These are phyloP conservation scores for Verticillium nubilum DNA, from an alignment of 2,329 filamentous ascomycete genomes.

Conservation along the genomic window DNA sequence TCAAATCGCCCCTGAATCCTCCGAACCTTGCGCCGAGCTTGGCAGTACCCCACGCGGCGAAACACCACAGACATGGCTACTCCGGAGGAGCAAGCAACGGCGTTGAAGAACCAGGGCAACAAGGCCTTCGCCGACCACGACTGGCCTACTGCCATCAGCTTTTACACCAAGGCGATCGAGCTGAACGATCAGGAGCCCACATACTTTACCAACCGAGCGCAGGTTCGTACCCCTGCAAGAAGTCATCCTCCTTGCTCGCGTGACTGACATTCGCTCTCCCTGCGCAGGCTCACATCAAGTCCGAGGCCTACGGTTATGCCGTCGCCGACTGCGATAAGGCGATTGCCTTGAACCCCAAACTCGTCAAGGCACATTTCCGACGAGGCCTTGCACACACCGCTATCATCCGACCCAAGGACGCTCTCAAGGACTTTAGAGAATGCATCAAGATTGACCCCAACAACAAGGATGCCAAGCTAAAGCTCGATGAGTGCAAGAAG, in stretches of 20 bases:
- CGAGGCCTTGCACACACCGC: conserved; percentile 88
- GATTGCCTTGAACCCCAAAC: conserved; percentile 79
- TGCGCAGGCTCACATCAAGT: conserved; percentile 81
- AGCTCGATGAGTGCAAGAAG: conserved; percentile 90
- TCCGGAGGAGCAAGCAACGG: conserved; percentile 62
- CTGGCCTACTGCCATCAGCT: conserved; percentile 75
- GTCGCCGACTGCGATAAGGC: conserved; percentile 87
- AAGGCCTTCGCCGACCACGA: conserved; percentile 85
- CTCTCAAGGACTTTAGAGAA: conserved; percentile 85
- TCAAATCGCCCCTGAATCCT: neutral
- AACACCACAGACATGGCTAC: conserved; percentile 29
- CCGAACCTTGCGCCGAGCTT: neutral
- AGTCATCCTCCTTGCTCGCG: conserved; percentile 27
- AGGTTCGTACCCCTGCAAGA: conserved; percentile 55
- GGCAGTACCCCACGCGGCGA: neutral
- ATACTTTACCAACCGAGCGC: conserved; percentile 91
- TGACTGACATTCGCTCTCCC: conserved; percentile 34
- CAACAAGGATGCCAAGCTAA: conserved; percentile 88
- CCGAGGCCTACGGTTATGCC: conserved; percentile 90
- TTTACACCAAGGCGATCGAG: conserved; percentile 84
- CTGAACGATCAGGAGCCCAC: conserved; percentile 77
- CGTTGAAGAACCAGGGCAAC: conserved; percentile 91
- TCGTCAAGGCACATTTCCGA: conserved; percentile 95
- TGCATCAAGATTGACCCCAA: conserved; percentile 81
- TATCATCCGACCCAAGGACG: conserved; percentile 82